Base-by-base conservation (phyloP, 2,329 filamentous ascomycete species). In the Arthrinium puccinioides region DNA sequence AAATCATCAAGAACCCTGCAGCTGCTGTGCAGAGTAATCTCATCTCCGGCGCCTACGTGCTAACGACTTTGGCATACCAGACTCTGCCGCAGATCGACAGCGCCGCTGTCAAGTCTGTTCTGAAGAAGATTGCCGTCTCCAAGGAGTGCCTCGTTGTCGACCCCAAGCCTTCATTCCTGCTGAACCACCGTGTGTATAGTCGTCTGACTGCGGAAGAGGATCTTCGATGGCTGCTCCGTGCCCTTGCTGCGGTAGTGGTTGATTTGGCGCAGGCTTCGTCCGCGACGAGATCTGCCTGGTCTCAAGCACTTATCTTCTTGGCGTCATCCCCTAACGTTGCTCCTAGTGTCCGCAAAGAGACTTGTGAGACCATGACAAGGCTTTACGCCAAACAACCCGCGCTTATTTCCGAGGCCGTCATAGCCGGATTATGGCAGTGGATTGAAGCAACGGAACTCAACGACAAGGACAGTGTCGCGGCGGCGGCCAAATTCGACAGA, bases 131-230 rank as follows among this genome's bases (percentile, higher is more conserved):
- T 18, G 67, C 76, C 21, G 63, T 88, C 19, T 58, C 73, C 18
- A 74, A 79, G 34, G 79, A 87, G 49, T 77, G 78, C 9, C 69
- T 94, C 42, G 70, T 72, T 2, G 59, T 80, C 25, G 79, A 82
- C n/a, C 80, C 86, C 1, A 95, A 94, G 56, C 81, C 85, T 11
- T 94, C 90, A 0, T 92, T 94, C 57, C 66, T 97, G 15, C 70
- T 97, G 6, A 95, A 86, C 51, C 74, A 84, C 23, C 83, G 85
- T 43, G 77, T 95, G 5, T 97, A 92, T 61, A 80, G 82, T 25
- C 96, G 95, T 54, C 53, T 95, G 18, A 70, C 73, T 3, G 63
- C 70, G 1, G 79, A 83, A 39, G 84, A 89, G 37, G 92, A 98
- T 50, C 67, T 88, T 15, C 69, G 67, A 37, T 96, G 92, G 86